Conservation (phyloP, 2,329 filamentous ascomycete species). For the Diaporthe sp. region DNA sequence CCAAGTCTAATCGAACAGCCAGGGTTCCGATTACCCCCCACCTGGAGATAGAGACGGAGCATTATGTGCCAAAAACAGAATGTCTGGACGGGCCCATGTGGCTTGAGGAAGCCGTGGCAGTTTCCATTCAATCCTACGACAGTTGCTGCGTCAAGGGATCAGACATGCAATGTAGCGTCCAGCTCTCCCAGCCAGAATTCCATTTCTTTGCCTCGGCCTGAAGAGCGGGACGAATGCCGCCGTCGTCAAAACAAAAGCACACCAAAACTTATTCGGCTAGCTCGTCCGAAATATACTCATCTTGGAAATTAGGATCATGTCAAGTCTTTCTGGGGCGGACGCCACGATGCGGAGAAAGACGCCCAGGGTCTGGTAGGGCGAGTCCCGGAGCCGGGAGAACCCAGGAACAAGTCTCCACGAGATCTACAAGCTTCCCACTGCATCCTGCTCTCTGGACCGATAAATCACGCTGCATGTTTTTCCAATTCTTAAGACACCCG, state of each 20-base stretch:
- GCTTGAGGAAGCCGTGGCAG: background rate
- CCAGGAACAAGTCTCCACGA: background rate
- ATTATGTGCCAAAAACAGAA: background rate
- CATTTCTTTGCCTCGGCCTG: background rate
- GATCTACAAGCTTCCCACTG: background rate
- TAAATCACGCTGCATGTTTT: background rate
- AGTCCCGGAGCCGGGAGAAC: background rate
- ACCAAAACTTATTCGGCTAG: background rate
- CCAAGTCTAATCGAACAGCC: slow-evolving; percentile 4
- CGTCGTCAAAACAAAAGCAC: background rate
- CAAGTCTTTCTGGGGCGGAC: background rate
- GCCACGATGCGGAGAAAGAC: slow-evolving; percentile 6
- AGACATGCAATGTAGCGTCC: background rate
- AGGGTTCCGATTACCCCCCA: background rate
- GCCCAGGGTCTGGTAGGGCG: background rate
- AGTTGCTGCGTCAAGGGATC: background rate
- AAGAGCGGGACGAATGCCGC: background rate
- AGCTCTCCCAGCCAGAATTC: background rate
- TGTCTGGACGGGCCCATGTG: background rate
- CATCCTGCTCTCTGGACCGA: background rate
- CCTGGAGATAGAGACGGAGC: background rate
- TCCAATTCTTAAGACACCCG: background rate
- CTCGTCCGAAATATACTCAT: background rate
- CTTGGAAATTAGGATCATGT: background rate
- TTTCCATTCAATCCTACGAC: background rate